A percentile compares a stretch with the other conserved stretches of the same genome.
phyloP scores from a whole-genome alignment of 1,139 yeast species.

The Yamadazyma blattariae region DNA sequence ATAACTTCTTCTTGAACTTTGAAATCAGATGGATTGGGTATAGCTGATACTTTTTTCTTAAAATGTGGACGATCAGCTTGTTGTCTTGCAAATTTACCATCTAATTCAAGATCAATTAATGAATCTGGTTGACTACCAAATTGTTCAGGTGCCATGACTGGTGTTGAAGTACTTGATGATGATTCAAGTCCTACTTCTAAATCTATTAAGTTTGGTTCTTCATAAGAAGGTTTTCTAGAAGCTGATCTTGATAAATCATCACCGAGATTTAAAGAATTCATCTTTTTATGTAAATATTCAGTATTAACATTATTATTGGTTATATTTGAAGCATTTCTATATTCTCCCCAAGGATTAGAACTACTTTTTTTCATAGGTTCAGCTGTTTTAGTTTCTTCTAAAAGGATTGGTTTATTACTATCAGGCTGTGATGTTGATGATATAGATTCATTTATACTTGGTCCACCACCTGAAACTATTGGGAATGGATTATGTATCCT shows the following conservation, averaged over 20 bases:
- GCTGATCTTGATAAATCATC: constrained; percentile 2
- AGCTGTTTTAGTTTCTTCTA: neutral
- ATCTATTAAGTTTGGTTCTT: constrained; percentile 33
- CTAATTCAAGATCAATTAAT: constrained; percentile 31
- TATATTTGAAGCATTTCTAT: constrained; percentile 8
- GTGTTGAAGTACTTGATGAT: constrained; percentile 26
- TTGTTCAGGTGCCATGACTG: constrained; percentile 16
- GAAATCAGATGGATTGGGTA: constrained; percentile 31
- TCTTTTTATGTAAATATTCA: constrained; percentile 2
- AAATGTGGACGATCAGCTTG: constrained; percentile 21
- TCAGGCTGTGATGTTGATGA: too few relatives aligned
- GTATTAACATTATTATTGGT: neutral
- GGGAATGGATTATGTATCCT: constrained; percentile 10
- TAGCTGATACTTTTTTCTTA: constrained; percentile 32
- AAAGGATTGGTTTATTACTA: neutral
- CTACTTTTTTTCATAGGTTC: constrained; percentile 8
- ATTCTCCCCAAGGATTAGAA: constrained; percentile 29
- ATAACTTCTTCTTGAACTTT: constrained; percentile 44
- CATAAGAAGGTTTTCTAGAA: constrained; percentile 10
- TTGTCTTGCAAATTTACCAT: constrained; percentile 13
- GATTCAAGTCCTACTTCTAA: constrained; percentile 39
- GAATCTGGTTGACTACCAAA: constrained; percentile 19
- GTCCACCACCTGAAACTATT: neutral
- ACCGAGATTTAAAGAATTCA: constrained; percentile 4
- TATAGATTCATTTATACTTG: too few relatives aligned